Base-by-base conservation (phyloP, 176 grass and related monocot species). In the Chloris gayana region DNA sequence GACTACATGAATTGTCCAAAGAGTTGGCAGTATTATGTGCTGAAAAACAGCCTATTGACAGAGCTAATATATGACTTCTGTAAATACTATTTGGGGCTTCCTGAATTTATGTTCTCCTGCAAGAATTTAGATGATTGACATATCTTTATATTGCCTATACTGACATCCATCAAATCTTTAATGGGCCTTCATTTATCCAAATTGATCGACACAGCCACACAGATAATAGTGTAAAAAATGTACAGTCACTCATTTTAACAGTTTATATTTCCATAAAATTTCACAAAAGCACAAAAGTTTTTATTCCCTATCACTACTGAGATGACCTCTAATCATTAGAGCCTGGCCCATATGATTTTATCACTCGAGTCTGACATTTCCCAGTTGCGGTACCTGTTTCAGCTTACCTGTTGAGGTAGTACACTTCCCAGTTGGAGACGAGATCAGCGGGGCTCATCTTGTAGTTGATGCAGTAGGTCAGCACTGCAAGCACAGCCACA, bases 381-480 rank as follows among this genome's bases (percentile, higher is more conserved):
- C n/a, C n/a, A n/a, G n/a, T n/a, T n/a, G n/a, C n/a, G n/a, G n/a
- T n/a, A n/a, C n/a, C n/a, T n/a, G n/a, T n/a, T n/a, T n/a, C 58
- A 76, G 64, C 68, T 89, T 30, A 94, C 95, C 81, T 92, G 84
- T 94, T 94, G 77, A 98, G 95, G 72, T 94, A 94, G 70, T 92
- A 94, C 18, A 94, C 86, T 83, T 94, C 92, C 95, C 95, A 98
- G 64, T 90, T 92, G 67, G 92, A 98, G 67, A 92, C 83, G 33
- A 94, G 95, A 73, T 94, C 92, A 19, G 74, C 85, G 6, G 92
- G 74, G 81, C 74, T 91, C 80, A 98, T 89, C 80, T 94, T 94
- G 90, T 87, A 98, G 84, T 94, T 98, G 95, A 94, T 87, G 88
- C 95, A 98, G 76, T 87, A 98, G 27, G 87, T 94, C 21, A 98